Evolutionary conservation across 1,284 basidiomycete species (phyloP).

Genomic region (Sutorius eximius): DNA sequence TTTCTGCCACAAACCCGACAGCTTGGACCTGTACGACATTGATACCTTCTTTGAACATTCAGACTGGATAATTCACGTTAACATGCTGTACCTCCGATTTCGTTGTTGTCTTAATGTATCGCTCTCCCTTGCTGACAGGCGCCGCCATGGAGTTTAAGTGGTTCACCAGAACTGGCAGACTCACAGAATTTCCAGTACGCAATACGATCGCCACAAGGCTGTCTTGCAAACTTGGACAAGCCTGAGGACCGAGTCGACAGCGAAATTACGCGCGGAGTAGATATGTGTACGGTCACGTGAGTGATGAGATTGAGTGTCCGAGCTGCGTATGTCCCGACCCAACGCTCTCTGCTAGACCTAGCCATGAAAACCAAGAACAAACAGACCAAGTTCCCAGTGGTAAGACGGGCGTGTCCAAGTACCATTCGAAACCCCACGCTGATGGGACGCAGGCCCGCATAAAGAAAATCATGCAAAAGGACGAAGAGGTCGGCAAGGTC

Average conservation of each 20-base stretch:
- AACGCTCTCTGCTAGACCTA: background rate
- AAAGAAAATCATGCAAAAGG: conserved; percentile 99
- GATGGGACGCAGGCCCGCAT: conserved; percentile 75
- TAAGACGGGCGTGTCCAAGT: conserved; percentile 36
- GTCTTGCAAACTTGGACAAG: background rate
- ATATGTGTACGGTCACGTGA: conserved; percentile 19
- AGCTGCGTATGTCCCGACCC: conserved; percentile 8
- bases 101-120: background rate
- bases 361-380: conserved; percentile 83
- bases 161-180: background rate
- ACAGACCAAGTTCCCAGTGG: conserved; percentile 82
- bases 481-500: conserved; percentile 99
- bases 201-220: background rate
- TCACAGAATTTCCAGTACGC: background rate
- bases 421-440: background rate
- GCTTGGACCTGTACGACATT: background rate
- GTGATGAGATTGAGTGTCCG: conserved; percentile 20
- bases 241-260: background rate
- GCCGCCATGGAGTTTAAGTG: background rate
- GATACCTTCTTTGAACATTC: background rate
- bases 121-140: background rate
- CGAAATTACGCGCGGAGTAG: background rate
- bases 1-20: background rate
- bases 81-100: background rate
- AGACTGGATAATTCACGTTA: background rate